These are phyloP conservation scores for Smittium mucronatum DNA, from an alignment of 371 early-diverging fungal species.

Conservation along the genomic window DNA sequence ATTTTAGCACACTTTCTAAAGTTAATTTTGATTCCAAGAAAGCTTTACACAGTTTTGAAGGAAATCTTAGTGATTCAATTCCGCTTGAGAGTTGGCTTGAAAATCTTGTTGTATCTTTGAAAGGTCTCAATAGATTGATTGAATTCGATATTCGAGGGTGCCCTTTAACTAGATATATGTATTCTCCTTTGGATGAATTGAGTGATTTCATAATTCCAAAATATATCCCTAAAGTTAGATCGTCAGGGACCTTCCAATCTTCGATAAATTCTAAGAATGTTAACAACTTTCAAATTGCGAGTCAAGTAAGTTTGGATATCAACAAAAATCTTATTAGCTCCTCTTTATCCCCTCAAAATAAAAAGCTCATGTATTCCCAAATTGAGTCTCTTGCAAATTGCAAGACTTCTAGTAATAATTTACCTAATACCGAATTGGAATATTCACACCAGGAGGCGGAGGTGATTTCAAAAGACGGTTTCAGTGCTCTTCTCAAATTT, in stretches of 20 bases:
- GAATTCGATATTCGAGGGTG: slow-evolving; percentile 10
- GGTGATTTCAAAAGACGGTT: not conserved
- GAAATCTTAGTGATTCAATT: not conserved
- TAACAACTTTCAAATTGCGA: not conserved
- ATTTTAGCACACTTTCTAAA: not conserved
- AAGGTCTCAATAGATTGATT: not conserved
- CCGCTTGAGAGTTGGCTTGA: not conserved
- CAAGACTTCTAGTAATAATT: not conserved
- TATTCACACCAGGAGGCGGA: not conserved
- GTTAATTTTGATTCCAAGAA: not conserved
- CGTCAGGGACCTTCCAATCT: not conserved
- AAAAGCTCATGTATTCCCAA: not conserved
- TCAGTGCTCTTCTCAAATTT: not conserved
- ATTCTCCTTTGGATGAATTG: slow-evolving; percentile 7
- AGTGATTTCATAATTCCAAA: not conserved
- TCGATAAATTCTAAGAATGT: not conserved
- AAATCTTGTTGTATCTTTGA: not conserved
- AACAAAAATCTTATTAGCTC: not conserved
- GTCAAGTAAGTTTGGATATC: not conserved
- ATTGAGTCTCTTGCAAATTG: not conserved
- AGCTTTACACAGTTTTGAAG: not conserved
- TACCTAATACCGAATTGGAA: not conserved
- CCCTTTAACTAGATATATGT: slow-evolving; percentile 6
- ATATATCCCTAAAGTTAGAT: not conserved
- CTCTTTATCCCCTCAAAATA: not conserved